Percentiles rank a stretch among this genome's conserved stretches.
Conservation (phyloP, 306 rosid species). For the Vigna trinervia region DNA sequence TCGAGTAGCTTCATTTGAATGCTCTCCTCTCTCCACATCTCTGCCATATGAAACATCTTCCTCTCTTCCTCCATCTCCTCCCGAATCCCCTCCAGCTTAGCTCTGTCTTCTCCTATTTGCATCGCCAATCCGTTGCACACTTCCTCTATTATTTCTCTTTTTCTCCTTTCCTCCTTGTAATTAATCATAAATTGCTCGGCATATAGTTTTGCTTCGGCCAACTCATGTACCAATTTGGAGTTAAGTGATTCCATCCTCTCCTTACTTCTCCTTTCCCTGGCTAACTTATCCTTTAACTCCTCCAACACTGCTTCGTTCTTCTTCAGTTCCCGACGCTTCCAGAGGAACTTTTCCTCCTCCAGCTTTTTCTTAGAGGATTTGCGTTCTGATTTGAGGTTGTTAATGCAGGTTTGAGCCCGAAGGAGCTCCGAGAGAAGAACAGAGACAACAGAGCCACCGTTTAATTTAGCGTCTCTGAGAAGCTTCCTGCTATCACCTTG, state of each 20-base stretch:
- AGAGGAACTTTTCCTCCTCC: conserved; percentile 48
- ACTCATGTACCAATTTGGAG: conserved; percentile 46
- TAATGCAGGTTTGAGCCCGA: conserved; percentile 43
- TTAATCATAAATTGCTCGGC: conserved; percentile 42
- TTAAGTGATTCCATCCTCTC: conserved; percentile 51
- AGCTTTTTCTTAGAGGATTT: conserved; percentile 47
- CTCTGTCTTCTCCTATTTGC: conserved; percentile 54
- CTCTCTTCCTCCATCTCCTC: conserved; percentile 69
- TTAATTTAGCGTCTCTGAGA: conserved; percentile 8
- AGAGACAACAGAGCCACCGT: conserved; percentile 34
- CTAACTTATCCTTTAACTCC: conserved; percentile 43
- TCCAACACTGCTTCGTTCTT: conserved; percentile 28
- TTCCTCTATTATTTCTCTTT: conserved; percentile 54
- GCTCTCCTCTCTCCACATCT: conserved; percentile 73
- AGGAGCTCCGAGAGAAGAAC: conserved; percentile 52
- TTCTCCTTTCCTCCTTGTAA: conserved; percentile 52
- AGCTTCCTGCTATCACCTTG: conserved; percentile 29
- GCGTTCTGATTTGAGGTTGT: conserved; percentile 48
- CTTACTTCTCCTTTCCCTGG: conserved; percentile 54
- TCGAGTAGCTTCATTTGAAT: conserved; percentile 73
- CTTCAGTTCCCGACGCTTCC: conserved; percentile 38
- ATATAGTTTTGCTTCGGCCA: conserved; percentile 52
- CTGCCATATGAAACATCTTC: conserved; percentile 62
- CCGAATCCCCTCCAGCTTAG: conserved; percentile 38
- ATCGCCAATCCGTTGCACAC: conserved; percentile 56